These are phyloP conservation scores for Phycomyces nitens DNA, from an alignment of 192 early-diverging fungal species.

Conservation along the genomic window DNA sequence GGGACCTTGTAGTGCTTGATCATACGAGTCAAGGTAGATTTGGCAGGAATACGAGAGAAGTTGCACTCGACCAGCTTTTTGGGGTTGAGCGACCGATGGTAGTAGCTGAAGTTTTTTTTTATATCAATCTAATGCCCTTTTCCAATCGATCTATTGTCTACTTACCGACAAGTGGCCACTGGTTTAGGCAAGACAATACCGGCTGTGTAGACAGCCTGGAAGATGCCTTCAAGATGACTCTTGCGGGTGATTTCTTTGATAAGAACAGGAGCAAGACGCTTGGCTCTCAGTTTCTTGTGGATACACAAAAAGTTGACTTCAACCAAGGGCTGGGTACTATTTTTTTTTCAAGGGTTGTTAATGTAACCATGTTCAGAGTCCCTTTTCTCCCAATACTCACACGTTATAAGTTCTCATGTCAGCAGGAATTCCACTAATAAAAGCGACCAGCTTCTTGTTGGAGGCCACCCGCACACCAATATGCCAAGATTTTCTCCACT, in stretches of 20 bases:
- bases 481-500: conserved; percentile 86
- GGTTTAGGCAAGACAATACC: conserved; percentile 91
- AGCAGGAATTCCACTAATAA: conserved; percentile 92
- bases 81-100: conserved; percentile 90
- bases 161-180: conserved; percentile 62
- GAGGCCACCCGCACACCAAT: conserved; percentile 84
- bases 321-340: conserved; percentile 63
- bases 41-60: conserved; percentile 78
- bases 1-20: conserved; percentile 72
- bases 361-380: too few relatives aligned
- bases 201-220: conserved; percentile 98
- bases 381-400: too few relatives aligned
- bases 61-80: conserved; percentile 92
- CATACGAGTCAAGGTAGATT: conserved; percentile 68
- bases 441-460: conserved; percentile 85
- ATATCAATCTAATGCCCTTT: neutral
- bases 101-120: conserved; percentile 62
- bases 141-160: neutral
- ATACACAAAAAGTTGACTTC: conserved; percentile 99
- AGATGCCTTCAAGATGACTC: conserved; percentile 86
- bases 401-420: conserved; percentile 67
- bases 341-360: conserved; percentile 7
- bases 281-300: conserved; percentile 92
- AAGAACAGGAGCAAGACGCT: conserved; percentile 91
- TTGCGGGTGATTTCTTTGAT: conserved; percentile 97